Conservation (phyloP, 306 rosid species). For the Cyamopsis tetragonoloba region DNA sequence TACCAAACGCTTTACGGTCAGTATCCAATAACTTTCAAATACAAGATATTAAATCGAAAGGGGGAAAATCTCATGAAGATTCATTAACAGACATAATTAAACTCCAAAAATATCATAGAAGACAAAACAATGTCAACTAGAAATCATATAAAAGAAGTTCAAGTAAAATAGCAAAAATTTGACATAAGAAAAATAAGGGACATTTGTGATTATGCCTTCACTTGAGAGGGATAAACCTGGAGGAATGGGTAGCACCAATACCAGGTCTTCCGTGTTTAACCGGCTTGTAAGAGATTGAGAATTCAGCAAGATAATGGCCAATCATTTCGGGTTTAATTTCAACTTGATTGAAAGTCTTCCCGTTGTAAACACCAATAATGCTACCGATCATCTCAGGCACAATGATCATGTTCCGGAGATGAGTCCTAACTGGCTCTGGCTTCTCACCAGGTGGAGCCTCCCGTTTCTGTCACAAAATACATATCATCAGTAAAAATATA, state of each 20-base stretch:
- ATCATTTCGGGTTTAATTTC: constrained; percentile 56
- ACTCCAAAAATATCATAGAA: constrained; percentile 8
- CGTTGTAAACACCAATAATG: constrained; percentile 42
- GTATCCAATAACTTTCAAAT: neutral
- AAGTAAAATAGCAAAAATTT: neutral
- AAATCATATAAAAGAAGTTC: neutral
- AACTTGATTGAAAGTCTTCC: constrained; percentile 53
- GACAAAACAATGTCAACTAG: constrained; percentile 7
- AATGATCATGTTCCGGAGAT: constrained; percentile 63
- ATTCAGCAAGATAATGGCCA: constrained; percentile 79
- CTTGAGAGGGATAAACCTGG: constrained; percentile 97
- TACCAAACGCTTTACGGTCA: neutral
- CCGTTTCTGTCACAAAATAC: constrained; percentile 53
- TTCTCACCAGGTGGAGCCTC: constrained; percentile 92
- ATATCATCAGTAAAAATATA: neutral
- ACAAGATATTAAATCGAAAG: neutral
- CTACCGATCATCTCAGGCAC: constrained; percentile 50
- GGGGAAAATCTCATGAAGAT: neutral
- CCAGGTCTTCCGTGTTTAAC: constrained; percentile 97
- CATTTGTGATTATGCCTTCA: constrained; percentile 27
- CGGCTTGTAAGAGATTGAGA: constrained; percentile 96
- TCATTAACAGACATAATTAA: neutral
- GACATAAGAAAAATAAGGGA: neutral
- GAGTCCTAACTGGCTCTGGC: constrained; percentile 89
- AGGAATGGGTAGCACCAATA: constrained; percentile 96